Evolutionary conservation across 805 yeast genomes (phyloP).

Genomic region (Limtongia smithiae): DNA sequence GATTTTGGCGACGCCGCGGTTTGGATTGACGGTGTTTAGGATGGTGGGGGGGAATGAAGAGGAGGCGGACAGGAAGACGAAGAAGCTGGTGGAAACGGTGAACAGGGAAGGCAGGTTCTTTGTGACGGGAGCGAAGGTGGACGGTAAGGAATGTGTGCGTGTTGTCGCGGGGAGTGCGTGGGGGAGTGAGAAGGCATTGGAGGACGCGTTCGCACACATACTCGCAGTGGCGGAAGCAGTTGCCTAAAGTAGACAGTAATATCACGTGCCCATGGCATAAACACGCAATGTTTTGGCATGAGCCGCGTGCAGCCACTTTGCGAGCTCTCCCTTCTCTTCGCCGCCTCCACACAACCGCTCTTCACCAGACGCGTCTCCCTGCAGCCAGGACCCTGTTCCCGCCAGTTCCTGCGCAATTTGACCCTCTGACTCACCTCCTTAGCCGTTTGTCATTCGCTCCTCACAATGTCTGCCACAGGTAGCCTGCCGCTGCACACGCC

Average conservation of each 20-base stretch:
- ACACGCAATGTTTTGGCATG: background rate
- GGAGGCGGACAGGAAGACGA: conserved; percentile 13
- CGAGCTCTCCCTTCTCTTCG: no score
- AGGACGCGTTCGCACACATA: conserved; percentile 15
- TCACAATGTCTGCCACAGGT: conserved; percentile 7
- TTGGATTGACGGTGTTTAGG: conserved; percentile 29
- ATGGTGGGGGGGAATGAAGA: conserved; percentile 10
- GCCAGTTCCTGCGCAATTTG: no score
- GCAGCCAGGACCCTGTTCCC: no score
- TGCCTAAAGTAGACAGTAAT: no score
- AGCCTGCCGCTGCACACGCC: conserved; percentile 14
- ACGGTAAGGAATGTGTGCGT: conserved; percentile 20
- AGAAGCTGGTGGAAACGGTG: conserved; percentile 21
- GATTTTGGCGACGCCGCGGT: conserved; percentile 22
- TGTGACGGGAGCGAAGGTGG: conserved; percentile 25
- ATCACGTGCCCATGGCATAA: no score
- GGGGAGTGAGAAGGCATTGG: conserved; percentile 21
- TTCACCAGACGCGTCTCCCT: no score
- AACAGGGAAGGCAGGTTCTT: conserved; percentile 23
- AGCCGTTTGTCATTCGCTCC: no score
- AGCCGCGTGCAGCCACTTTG: no score
- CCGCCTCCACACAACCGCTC: no score
- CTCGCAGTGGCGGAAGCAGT: conserved; percentile 16
- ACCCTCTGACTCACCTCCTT: no score
- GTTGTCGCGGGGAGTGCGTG: conserved; percentile 31